These are phyloP conservation scores for Mycena vulgaris DNA, from an alignment of 768 basidiomycete species.

Conservation along the genomic window DNA sequence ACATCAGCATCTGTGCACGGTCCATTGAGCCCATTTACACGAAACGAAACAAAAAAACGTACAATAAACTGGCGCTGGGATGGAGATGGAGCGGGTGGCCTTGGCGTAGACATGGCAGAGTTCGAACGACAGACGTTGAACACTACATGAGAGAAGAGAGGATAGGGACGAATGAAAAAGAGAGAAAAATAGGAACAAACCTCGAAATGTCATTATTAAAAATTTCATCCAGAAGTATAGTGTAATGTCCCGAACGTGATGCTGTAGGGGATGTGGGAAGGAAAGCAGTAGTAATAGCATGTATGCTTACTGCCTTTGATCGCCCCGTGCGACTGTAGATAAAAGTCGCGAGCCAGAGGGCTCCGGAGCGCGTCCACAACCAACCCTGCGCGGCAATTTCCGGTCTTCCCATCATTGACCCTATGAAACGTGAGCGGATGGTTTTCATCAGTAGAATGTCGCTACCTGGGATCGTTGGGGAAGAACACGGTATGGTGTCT, in stretches of 20 bases:
- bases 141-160: conserved; percentile 12
- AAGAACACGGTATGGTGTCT: conserved; percentile 73
- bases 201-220: conserved; percentile 30
- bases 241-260: conserved; percentile 65
- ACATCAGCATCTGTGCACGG: conserved; percentile 30
- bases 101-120: conserved; percentile 70
- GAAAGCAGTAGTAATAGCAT: not conserved
- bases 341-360: conserved; percentile 60
- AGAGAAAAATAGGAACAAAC: not conserved
- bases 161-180: not conserved
- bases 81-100: conserved; percentile 70
- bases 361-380: conserved; percentile 53
- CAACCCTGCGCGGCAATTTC: conserved; percentile 68
- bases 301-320: conserved; percentile 65
- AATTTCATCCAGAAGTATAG: conserved; percentile 61
- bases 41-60: conserved; percentile 40
- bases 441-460: conserved; percentile 1
- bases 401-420: conserved; percentile 55
- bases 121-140: conserved; percentile 63
- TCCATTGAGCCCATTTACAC: not conserved
- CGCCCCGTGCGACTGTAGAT: conserved; percentile 70
- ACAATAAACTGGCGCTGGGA: conserved; percentile 76
- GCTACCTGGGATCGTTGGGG: conserved; percentile 43
- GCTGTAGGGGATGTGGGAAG: conserved; percentile 12
- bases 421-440: conserved; percentile 29